These are phyloP conservation scores for Potentilla sterilis DNA, from an alignment of 306 rosid genomes.

Conservation along the genomic window DNA sequence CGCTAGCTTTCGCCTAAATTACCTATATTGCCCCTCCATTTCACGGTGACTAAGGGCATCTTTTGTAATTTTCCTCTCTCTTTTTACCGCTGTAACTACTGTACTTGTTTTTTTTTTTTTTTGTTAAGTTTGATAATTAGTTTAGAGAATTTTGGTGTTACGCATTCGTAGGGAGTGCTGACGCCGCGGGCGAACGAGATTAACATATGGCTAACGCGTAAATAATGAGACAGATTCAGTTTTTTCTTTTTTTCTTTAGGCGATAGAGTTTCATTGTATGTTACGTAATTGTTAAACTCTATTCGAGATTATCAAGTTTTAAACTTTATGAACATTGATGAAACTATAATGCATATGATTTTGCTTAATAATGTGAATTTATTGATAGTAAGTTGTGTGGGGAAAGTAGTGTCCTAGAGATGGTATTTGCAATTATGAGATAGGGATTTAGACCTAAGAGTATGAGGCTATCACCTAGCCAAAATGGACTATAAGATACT, in stretches of 20 bases:
- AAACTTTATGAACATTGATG: not conserved
- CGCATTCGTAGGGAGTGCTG: not conserved
- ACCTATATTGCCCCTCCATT: not conserved
- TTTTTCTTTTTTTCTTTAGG: too few relatives aligned
- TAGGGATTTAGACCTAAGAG: not conserved
- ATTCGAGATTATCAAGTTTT: too few relatives aligned
- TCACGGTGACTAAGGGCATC: not conserved
- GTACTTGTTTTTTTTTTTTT: not conserved
- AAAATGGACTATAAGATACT: not conserved
- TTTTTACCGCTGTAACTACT: not conserved
- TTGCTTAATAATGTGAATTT: too few relatives aligned
- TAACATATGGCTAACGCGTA: accelerated
- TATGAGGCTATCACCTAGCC: not conserved
- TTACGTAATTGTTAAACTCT: too few relatives aligned
- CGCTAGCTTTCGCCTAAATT: not conserved
- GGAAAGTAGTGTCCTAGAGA: not conserved
- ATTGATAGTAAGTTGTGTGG: not conserved
- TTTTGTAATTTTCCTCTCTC: not conserved
- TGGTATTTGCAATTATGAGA: not conserved
- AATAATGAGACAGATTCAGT: too few relatives aligned
- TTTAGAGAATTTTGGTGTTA: not conserved
- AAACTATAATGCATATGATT: not conserved
- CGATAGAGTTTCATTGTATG: too few relatives aligned
- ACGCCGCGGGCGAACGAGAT: not conserved
- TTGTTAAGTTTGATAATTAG: not conserved